phyloP scores from a whole-genome alignment of 176 grass and related monocot genomes.

The Juncus inflexus region DNA sequence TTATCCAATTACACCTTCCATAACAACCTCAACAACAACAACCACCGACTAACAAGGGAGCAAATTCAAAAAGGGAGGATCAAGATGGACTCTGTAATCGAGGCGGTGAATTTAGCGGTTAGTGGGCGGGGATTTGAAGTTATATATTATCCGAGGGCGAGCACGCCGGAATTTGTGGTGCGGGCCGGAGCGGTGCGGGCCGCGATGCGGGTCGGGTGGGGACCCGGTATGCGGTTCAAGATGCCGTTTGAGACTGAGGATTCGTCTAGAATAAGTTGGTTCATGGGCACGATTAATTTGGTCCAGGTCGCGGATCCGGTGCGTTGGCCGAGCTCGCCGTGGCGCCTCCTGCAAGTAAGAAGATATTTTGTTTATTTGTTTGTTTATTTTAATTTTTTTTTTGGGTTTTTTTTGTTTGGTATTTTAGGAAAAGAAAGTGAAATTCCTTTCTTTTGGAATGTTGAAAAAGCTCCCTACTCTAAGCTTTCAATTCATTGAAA shows the following conservation, averaged over 20 bases:
- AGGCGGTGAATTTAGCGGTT: slow-evolving; percentile 48
- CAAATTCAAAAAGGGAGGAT: slow-evolving; percentile 40
- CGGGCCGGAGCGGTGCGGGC: slow-evolving; percentile 41
- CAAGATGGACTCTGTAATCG: slow-evolving; percentile 45
- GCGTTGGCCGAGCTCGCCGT: slow-evolving; percentile 67
- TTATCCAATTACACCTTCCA: slow-evolving; percentile 39
- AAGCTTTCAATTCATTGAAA: too few relatives aligned
- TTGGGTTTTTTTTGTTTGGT: background rate
- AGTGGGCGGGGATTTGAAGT: slow-evolving; percentile 65
- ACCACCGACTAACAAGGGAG: slow-evolving; percentile 14
- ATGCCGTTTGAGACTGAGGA: slow-evolving; percentile 98
- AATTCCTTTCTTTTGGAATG: too few relatives aligned
- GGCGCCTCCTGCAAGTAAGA: slow-evolving; percentile 76
- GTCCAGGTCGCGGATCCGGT: slow-evolving; percentile 45
- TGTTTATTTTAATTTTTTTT: background rate
- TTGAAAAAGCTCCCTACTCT: too few relatives aligned
- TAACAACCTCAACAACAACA: slow-evolving; percentile 23
- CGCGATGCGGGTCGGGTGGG: slow-evolving; percentile 59
- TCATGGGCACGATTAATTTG: slow-evolving; percentile 77
- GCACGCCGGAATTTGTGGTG: slow-evolving; percentile 62
- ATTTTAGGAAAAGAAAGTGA: too few relatives aligned
- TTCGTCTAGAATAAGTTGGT: slow-evolving; percentile 92
- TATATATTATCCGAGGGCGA: slow-evolving; percentile 70
- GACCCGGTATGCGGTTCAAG: slow-evolving; percentile 72
- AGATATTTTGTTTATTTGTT: background rate